Conservation (phyloP, 768 basidiomycete genomes). For the Suillus spraguei region DNA sequence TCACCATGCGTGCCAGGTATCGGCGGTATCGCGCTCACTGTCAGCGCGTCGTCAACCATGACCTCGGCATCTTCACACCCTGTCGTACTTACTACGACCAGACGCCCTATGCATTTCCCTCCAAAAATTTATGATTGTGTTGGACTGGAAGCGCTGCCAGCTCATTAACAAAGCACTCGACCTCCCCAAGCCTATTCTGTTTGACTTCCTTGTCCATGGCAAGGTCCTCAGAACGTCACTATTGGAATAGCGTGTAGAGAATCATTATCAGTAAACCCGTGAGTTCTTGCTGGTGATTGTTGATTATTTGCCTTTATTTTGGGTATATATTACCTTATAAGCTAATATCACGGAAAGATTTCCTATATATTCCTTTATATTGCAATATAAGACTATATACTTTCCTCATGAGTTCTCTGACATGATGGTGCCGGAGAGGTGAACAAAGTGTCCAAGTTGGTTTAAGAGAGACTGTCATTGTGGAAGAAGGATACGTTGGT, state of each 20-base stretch:
- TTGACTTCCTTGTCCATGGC: slow-evolving; percentile 89
- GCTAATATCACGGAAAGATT: too few species aligned
- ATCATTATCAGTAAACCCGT: too few species aligned
- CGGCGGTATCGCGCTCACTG: background rate
- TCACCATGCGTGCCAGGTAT: too few species aligned
- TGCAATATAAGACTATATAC: too few species aligned
- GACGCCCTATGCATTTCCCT: slow-evolving; percentile 72
- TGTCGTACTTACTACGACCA: slow-evolving; percentile 81
- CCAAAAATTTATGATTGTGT: slow-evolving; percentile 93
- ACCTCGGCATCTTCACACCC: slow-evolving; percentile 39
- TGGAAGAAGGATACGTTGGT: slow-evolving; percentile 78
- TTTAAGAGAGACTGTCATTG: slow-evolving; percentile 5
- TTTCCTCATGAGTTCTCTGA: too few species aligned
- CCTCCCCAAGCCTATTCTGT: slow-evolving; percentile 77
- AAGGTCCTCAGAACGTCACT: slow-evolving; percentile 74
- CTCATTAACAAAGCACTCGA: slow-evolving; percentile 93
- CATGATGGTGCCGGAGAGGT: slow-evolving; percentile 76
- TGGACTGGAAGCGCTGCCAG: slow-evolving; percentile 91
- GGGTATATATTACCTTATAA: too few species aligned
- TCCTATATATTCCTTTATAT: too few species aligned
- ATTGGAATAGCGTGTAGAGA: slow-evolving; percentile 72
- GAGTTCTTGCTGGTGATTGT: too few species aligned
- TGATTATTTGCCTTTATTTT: too few species aligned
- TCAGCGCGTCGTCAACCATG: background rate
- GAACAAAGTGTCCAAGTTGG: slow-evolving; percentile 21